Base-by-base conservation (phyloP, 2,329 filamentous ascomycete genomes). In the Davidsoniella eucalypti region DNA sequence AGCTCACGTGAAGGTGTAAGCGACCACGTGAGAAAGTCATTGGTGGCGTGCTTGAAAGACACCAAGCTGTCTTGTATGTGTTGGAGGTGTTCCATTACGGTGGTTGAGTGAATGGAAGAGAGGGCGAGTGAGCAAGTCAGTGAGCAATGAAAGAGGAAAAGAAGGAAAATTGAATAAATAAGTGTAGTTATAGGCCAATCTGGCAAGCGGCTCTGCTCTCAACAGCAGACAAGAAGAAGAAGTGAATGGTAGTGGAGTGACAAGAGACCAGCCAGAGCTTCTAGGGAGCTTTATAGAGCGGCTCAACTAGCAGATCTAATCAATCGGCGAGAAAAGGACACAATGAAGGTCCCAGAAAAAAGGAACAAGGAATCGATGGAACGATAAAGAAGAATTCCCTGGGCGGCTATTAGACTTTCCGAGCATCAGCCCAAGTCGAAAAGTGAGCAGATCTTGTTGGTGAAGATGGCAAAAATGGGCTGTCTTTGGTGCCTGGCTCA, bases 1-100 rank as follows among this genome's bases (percentile, higher is more conserved):
- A 78, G 70, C 49, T 75, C 61, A 9, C 68, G 57, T 14, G 78
- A 79, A n/a, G 78, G 78, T 52, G 69, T 75, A 60, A 82, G 65
- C 52, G 78, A 64, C 53, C 67, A 66, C 63, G 76, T 71, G 58
- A 76, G 57, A 58, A 69, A 57, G 47, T 63, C 56, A 52, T 62
- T 60, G 51, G 69, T 60, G 55, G 59, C 58, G 45, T 63, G 60
- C 64, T 71, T 70, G 55, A 55, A 58, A 57, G 56, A 42, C 17
- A 54, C 26, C 26, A 54, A 52, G 53, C 56, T 18, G 16, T 47
- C 29, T 23, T 53, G 47, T 17, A 47, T 12, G 9, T 46, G 23
- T 41, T 50, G 55, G 45, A 51, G 39, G 52, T 43, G 50, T 47
- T 56, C 49, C 26, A 46, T 46, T n/a, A 23, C 37, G 18, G 21